Percentiles rank a stretch among this genome's conserved stretches.
Conservation (phyloP, 2,329 filamentous ascomycete species). For the Tetracladium maxilliforme region DNA sequence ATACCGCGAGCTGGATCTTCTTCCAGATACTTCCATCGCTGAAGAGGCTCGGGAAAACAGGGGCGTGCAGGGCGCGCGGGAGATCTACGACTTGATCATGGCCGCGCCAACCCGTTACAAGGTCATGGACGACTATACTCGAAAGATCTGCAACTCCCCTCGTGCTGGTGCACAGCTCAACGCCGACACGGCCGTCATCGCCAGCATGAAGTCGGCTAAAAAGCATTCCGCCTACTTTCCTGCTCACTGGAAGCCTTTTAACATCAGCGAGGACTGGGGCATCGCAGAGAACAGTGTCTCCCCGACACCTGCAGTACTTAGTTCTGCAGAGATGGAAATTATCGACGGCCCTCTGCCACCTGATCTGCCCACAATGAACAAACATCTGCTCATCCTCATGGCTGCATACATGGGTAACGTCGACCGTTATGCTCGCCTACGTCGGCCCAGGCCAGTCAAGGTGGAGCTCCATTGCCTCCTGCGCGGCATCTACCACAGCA, state of each 20-base stretch:
- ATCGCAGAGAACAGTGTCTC: slow-evolving; percentile 9
- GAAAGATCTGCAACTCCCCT: slow-evolving; percentile 5
- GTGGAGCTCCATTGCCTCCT: slow-evolving; percentile 13
- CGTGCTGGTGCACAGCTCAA: slow-evolving; percentile 11
- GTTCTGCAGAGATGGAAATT: slow-evolving; percentile 5
- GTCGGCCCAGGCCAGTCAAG: slow-evolving; percentile 11
- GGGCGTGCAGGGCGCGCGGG: slow-evolving; percentile 2
- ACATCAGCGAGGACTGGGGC: slow-evolving; percentile 16
- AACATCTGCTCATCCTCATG: slow-evolving; percentile 20
- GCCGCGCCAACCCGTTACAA: slow-evolving; percentile 9
- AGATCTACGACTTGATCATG: slow-evolving; percentile 18
- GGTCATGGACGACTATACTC: slow-evolving; percentile 21
- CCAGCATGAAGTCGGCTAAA: slow-evolving; percentile 10
- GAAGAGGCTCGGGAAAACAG: slow-evolving; percentile 21
- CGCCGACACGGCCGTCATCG: slow-evolving; percentile 17
- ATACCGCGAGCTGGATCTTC: slow-evolving; percentile 18
- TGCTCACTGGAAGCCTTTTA: slow-evolving; percentile 6
- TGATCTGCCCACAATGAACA: slow-evolving; percentile 19
- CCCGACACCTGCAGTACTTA: slow-evolving; percentile 3
- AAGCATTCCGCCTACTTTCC: too few relatives aligned
- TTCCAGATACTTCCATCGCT: slow-evolving; percentile 22
- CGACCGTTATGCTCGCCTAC: slow-evolving; percentile 21
- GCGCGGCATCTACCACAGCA: slow-evolving; percentile 19
- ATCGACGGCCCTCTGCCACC: slow-evolving; percentile 15
- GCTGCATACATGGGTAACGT: slow-evolving; percentile 22